phyloP scores from a whole-genome alignment of 129 eudicot genomes.

The Lonicera japonica region DNA sequence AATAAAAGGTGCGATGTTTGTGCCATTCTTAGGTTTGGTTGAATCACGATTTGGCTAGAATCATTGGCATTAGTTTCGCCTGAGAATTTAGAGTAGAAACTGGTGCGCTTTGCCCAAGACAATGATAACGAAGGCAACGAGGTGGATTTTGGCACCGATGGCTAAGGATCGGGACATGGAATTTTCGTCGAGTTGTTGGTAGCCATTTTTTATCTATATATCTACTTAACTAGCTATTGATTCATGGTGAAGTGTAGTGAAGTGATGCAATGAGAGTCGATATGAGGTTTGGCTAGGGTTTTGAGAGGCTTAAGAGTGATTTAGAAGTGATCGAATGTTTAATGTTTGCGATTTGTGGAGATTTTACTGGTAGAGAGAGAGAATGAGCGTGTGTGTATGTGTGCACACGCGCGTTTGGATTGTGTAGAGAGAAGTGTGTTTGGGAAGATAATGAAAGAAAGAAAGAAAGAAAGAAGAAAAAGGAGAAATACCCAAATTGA shows the following conservation, averaged over 20 bases:
- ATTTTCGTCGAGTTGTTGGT: constrained; percentile 65
- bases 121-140: constrained; percentile 89
- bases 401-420: not conserved
- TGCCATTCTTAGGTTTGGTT: constrained; percentile 35
- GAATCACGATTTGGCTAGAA: constrained; percentile 63
- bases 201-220: no score
- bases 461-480: not conserved
- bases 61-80: constrained; percentile 81
- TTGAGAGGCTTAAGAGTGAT: constrained; percentile 13
- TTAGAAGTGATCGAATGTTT: no score
- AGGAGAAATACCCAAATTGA: not conserved
- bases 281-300: constrained; percentile 11
- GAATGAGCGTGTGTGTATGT: not conserved
- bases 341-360: no score
- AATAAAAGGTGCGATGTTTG: no score
- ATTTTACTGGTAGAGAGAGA: no score
- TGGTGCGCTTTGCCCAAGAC: constrained; percentile 94
- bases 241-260: constrained; percentile 6
- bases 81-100: constrained; percentile 90
- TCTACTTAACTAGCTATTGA: no score
- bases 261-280: not conserved
- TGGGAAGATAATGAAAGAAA: not conserved
- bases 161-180: constrained; percentile 51
- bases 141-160: constrained; percentile 44
- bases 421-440: no score